Percentiles rank a stretch among this genome's conserved stretches.
Evolutionary conservation across 2,329 filamentous ascomycete genomes (phyloP).

Genomic region (Pseudopithomyces chartarum): DNA sequence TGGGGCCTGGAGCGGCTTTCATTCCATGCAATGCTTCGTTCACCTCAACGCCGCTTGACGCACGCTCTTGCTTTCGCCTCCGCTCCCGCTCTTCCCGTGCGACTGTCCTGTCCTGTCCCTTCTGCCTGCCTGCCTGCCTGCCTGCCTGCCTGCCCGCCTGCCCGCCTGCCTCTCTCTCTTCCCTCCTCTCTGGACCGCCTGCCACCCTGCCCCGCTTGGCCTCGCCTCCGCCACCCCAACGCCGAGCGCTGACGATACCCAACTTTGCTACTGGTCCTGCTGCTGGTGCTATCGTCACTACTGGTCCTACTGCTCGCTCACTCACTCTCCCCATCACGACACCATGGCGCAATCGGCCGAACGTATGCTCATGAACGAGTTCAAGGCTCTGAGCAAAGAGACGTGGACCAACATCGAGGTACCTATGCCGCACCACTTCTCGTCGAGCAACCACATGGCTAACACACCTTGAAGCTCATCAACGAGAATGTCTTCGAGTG

Average conservation of each 20-base stretch:
- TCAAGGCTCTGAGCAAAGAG: constrained; percentile 80
- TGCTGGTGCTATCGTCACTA: neutral
- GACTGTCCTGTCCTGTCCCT: neutral
- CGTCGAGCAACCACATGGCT: constrained; percentile 10
- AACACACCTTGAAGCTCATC: constrained; percentile 62
- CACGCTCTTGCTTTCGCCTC: neutral
- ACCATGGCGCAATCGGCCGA: constrained; percentile 59
- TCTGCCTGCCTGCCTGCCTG: constrained; percentile 1
- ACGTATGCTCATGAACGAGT: constrained; percentile 87
- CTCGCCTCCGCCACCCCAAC: neutral
- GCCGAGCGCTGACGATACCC: neutral
- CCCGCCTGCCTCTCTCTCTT: too few relatives aligned
- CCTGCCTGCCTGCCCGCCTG: neutral
- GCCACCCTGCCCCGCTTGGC: neutral
- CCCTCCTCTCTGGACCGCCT: too few relatives aligned
- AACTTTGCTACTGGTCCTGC: too few relatives aligned
- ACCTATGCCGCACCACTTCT: constrained; percentile 30
- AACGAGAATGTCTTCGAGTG: constrained; percentile 86
- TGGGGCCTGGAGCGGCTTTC: neutral
- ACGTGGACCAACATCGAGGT: constrained; percentile 93
- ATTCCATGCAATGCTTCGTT: constrained; percentile 2
- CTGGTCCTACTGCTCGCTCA: neutral
- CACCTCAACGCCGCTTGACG: neutral
- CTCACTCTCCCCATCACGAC: constrained; percentile 6
- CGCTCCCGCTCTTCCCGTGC: neutral